Evolutionary conservation across 2,329 filamentous ascomycete genomes (phyloP).

Genomic region (Botrytis porri): DNA sequence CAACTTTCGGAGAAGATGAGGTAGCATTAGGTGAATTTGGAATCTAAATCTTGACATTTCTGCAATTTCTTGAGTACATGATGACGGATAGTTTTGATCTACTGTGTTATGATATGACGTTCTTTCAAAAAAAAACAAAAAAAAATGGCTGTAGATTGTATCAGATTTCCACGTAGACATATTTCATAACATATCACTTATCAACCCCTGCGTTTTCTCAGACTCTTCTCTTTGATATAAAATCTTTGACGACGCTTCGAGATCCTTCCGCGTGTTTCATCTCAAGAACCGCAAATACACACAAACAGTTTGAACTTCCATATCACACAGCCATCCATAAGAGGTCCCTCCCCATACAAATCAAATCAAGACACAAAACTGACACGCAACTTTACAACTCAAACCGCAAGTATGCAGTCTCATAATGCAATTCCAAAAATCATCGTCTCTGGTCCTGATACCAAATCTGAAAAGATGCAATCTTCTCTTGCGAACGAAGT

Average conservation of each 20-base stretch:
- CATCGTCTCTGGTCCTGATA: background rate
- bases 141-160: accelerated
- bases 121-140: too few species aligned
- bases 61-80: background rate
- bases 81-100: accelerated
- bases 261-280: accelerated
- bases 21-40: background rate
- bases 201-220: background rate
- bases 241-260: background rate
- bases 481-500: background rate
- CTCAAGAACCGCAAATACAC: background rate
- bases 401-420: background rate
- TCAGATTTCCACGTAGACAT: accelerated
- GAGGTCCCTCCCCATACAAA: background rate
- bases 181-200: background rate
- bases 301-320: background rate
- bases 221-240: background rate
- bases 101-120: accelerated
- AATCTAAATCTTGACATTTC: background rate
- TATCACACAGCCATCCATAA: background rate
- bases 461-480: background rate
- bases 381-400: background rate
- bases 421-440: background rate
- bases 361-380: background rate
- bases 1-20: background rate